phyloP scores from a whole-genome alignment of 805 yeast species.

The Candida dendrica region DNA sequence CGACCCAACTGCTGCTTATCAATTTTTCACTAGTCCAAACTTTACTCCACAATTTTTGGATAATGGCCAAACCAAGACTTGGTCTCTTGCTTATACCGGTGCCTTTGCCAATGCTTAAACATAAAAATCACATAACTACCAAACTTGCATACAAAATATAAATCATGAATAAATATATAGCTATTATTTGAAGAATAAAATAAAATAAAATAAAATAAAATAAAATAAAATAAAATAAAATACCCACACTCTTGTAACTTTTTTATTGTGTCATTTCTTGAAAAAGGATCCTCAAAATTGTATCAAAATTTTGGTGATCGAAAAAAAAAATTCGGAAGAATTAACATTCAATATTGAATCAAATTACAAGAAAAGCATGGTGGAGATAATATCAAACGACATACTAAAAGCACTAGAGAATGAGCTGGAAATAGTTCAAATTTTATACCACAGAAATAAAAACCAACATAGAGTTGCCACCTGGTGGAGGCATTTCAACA shows the following conservation, averaged over 20 bases:
- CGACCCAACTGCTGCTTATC: conserved; percentile 59
- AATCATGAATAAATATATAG: too few species aligned
- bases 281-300: background rate
- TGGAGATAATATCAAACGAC: background rate
- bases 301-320: background rate
- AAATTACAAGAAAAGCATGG: background rate
- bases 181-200: too few species aligned
- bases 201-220: too few species aligned
- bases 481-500: conserved; percentile 74
- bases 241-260: too few species aligned
- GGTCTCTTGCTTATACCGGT: conserved; percentile 78
- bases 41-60: conserved; percentile 60
- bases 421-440: conserved; percentile 55
- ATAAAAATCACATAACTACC: too few species aligned
- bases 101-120: conserved; percentile 10
- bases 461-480: conserved; percentile 67
- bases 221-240: too few species aligned
- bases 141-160: background rate
- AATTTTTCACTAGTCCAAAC: conserved; percentile 46
- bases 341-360: too few species aligned
- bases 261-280: background rate
- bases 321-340: background rate
- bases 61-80: conserved; percentile 78
- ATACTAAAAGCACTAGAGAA: conserved; percentile 18
- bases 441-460: conserved; percentile 61